Percentiles rank a stretch among this genome's conserved stretches.
Evolutionary conservation across 2,329 filamentous ascomycete species (phyloP).

Genomic region (Corynespora cassiicola): DNA sequence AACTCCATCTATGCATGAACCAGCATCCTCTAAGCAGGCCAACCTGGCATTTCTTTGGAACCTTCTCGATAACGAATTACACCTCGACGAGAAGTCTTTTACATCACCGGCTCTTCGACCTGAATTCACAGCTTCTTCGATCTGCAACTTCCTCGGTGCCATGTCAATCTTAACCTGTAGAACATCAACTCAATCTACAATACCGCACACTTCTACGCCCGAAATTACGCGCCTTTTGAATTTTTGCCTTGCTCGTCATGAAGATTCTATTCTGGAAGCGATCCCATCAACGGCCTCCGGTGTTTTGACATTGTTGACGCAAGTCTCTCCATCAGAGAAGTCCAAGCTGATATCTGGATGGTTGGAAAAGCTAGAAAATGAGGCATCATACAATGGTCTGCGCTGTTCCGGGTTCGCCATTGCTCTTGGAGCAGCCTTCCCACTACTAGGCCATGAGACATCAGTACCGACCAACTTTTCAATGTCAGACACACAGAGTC

Average conservation of each 20-base stretch:
- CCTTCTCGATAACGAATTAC: constrained; percentile 36
- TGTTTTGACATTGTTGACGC: constrained; percentile 25
- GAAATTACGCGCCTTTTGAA: constrained; percentile 33
- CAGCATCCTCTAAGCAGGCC: neutral
- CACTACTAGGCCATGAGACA: constrained; percentile 14
- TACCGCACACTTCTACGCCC: constrained; percentile 14
- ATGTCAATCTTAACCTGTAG: constrained; percentile 25
- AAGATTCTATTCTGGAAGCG: constrained; percentile 39
- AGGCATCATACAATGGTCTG: constrained; percentile 47
- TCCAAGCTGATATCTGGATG: constrained; percentile 31
- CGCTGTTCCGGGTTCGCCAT: constrained; percentile 52
- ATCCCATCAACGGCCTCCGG: constrained; percentile 31
- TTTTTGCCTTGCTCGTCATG: constrained; percentile 42
- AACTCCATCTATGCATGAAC: neutral
- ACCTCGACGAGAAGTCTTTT: constrained; percentile 47
- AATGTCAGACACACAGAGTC: constrained; percentile 17
- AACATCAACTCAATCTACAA: constrained; percentile 7
- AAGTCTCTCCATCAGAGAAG: constrained; percentile 10
- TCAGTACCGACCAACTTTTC: neutral
- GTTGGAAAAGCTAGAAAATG: constrained; percentile 39
- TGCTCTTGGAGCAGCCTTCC: constrained; percentile 50
- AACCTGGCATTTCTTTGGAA: constrained; percentile 37
- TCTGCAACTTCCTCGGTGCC: constrained; percentile 60
- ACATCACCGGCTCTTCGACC: constrained; percentile 59
- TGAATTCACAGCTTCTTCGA: constrained; percentile 69